A percentile compares a stretch with the other conserved stretches of the same genome.
Conservation (phyloP, 495 filamentous ascomycete species). For the Trichoderma asperelloides region DNA sequence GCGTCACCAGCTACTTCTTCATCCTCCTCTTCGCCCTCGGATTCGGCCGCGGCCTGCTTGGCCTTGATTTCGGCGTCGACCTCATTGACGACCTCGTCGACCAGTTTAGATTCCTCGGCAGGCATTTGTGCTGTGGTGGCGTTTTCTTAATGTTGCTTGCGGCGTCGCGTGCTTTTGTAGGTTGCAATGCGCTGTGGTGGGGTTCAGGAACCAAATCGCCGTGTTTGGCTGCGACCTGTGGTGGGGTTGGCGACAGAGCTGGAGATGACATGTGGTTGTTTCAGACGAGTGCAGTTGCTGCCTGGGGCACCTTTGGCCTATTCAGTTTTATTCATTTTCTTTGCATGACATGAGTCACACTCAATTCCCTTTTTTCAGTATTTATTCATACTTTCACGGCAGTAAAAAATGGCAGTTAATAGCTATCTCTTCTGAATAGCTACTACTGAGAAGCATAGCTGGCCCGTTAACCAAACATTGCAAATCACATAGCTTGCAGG, state of each 20-base stretch:
- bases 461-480: too few relatives aligned
- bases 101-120: constrained; percentile 37
- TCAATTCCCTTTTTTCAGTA: too few relatives aligned
- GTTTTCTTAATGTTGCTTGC: neutral
- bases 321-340: neutral
- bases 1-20: constrained; percentile 20
- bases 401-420: too few relatives aligned
- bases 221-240: neutral
- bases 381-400: too few relatives aligned
- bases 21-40: constrained; percentile 28
- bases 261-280: neutral
- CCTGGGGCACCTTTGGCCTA: neutral
- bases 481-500: too few relatives aligned
- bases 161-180: neutral
- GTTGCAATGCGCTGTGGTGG: neutral
- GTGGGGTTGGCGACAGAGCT: neutral
- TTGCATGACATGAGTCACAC: too few relatives aligned
- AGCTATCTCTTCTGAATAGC: too few relatives aligned
- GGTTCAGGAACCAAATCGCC: neutral
- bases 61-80: constrained; percentile 19
- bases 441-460: too few relatives aligned
- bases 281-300: neutral
- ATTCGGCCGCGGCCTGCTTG: constrained; percentile 24
- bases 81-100: constrained; percentile 25
- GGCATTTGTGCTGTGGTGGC: constrained; percentile 27